A percentile compares a stretch with the other conserved stretches of the same genome.
These are phyloP conservation scores for Plasmopara muralis DNA, from an alignment of 352 stramenopile genomes.

Conservation along the genomic window DNA sequence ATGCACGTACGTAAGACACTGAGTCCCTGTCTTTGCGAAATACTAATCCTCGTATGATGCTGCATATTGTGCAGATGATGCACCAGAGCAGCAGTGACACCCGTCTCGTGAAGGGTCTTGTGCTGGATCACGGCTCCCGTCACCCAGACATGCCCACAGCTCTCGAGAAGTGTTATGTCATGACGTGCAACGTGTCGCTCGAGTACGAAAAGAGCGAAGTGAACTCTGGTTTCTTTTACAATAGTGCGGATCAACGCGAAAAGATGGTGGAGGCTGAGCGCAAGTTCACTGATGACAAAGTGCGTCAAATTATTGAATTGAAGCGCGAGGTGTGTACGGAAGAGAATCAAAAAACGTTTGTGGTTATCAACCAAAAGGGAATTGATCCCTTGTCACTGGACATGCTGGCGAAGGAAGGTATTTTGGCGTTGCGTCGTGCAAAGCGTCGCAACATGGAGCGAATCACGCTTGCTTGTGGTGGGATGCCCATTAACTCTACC, in stretches of 20 bases:
- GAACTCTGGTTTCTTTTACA: constrained; percentile 98
- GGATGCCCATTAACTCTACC: constrained; percentile 96
- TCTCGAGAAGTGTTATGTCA: constrained; percentile 96
- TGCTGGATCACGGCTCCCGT: constrained; percentile 98
- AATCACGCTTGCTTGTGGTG: constrained; percentile 97
- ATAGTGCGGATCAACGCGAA: constrained; percentile 97
- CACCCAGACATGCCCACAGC: constrained; percentile 98
- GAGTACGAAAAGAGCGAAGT: constrained; percentile 99
- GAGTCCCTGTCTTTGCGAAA: neutral
- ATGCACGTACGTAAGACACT: constrained; percentile 83
- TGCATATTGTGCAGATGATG: constrained; percentile 82
- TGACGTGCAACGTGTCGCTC: constrained; percentile 99
- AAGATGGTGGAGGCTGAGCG: constrained; percentile 95
- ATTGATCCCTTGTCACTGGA: constrained; percentile 98
- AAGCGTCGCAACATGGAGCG: constrained; percentile 99
- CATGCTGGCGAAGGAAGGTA: constrained; percentile 99
- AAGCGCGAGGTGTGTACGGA: constrained; percentile 95
- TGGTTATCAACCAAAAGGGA: constrained; percentile 99
- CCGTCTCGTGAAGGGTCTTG: constrained; percentile 90
- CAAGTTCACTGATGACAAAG: constrained; percentile 95
- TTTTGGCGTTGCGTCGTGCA: constrained; percentile 95
- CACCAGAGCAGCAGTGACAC: constrained; percentile 94
- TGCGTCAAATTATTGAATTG: constrained; percentile 97
- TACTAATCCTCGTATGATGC: constrained; percentile 2
- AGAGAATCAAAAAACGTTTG: constrained; percentile 96